Evolutionary conservation across 345 rosid species (phyloP).

Genomic region (Euphorbia lathyris): DNA sequence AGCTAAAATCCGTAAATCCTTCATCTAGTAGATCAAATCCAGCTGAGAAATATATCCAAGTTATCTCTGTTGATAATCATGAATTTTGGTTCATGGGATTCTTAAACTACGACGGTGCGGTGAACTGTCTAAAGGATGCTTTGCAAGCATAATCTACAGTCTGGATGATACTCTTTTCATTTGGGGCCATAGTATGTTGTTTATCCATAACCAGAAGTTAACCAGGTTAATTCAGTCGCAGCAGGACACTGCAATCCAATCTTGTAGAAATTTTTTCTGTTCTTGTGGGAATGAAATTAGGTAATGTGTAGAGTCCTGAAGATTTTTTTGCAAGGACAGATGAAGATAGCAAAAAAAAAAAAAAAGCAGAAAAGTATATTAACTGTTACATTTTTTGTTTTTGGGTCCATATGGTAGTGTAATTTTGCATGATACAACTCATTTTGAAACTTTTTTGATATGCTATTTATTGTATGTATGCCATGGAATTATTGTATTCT

Average conservation of each 20-base stretch:
- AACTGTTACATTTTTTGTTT: background rate
- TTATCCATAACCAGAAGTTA: conserved; percentile 10
- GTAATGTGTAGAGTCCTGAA: conserved; percentile 21
- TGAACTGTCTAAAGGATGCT: conserved; percentile 38
- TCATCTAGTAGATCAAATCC: conserved; percentile 46
- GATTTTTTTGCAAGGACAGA: conserved; percentile 10
- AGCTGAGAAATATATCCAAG: conserved; percentile 62
- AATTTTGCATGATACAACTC: conserved; percentile 18
- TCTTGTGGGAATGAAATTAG: conserved; percentile 20
- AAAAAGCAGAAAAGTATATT: background rate
- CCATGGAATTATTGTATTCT: no score
- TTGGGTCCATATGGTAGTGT: conserved; percentile 18
- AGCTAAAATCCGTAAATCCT: conserved; percentile 55
- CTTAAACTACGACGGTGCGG: conserved; percentile 48
- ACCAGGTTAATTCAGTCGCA: background rate
- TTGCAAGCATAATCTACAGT: conserved; percentile 31
- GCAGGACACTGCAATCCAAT: background rate
- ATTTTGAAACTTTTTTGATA: conserved; percentile 4
- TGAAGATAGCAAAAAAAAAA: background rate
- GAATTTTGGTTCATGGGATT: conserved; percentile 77
- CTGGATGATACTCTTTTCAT: conserved; percentile 31
- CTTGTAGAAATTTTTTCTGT: conserved; percentile 2
- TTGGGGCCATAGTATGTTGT: background rate
- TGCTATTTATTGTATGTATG: no score
- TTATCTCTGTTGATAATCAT: conserved; percentile 51